Evolutionary conservation across 305 asterid genomes (phyloP).

Genomic region (Ilex paraguariensis): DNA sequence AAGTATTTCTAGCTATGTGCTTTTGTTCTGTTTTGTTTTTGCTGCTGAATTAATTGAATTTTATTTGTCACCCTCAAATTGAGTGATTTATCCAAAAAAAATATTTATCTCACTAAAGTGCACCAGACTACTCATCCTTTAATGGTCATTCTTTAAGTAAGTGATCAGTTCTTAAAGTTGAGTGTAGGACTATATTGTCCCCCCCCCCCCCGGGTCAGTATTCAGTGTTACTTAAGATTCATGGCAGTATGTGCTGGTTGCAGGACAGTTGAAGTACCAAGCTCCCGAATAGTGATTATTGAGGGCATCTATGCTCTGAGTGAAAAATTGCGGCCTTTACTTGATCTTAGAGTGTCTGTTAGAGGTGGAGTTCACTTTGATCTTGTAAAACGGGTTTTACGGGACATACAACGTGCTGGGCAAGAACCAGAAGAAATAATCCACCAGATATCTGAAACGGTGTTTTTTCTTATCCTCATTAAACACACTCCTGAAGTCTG

Average conservation of each 20-base stretch:
- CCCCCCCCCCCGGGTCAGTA: no score
- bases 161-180: background rate
- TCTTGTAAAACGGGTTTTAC: constrained; percentile 93
- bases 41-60: no score
- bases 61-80: no score
- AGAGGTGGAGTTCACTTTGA: constrained; percentile 99
- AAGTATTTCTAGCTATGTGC: no score
- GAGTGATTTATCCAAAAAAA: no score
- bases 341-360: constrained; percentile 92
- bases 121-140: no score
- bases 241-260: constrained; percentile 22
- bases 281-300: constrained; percentile 82
- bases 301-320: constrained; percentile 98
- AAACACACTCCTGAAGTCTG: constrained; percentile 4
- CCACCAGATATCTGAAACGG: constrained; percentile 99
- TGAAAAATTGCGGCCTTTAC: constrained; percentile 71
- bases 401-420: constrained; percentile 98
- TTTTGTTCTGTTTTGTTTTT: no score
- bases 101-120: no score
- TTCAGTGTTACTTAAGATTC: constrained; percentile 11
- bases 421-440: constrained; percentile 98
- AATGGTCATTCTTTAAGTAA: background rate
- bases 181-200: background rate
- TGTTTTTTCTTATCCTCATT: constrained; percentile 26
- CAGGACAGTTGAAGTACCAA: constrained; percentile 96